Base-by-base conservation (phyloP, 805 yeast species). In the Metschnikowia picachoensis region DNA sequence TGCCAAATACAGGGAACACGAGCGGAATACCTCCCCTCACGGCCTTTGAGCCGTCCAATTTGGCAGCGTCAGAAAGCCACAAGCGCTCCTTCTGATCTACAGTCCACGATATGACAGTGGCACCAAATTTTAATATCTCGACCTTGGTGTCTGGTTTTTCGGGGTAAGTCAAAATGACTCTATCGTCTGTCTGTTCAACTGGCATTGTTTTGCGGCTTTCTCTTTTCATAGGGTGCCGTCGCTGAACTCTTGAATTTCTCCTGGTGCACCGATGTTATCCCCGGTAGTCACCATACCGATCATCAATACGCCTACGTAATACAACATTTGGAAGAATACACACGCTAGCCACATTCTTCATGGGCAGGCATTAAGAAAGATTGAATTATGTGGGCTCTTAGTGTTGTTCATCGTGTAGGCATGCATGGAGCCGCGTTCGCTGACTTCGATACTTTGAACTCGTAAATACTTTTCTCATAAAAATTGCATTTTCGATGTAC, bases 21-120 rank as follows among this genome's bases (percentile, higher is more conserved):
- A 94, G 72, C 11, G 99, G 99, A 43, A 94, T 87, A 42, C 99
- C 99, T 53, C 99, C 99, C 64, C 99, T 80, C 15, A 94, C 97
- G 1, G 99, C 95, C 61, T 85, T 87, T 37, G 92, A 70, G 10
- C 98, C 98, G 60, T 94, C 98, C 50, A 92, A 69, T 58, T 82
- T 81, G 39, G 98, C 96, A 33, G 79, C 92, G 10, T 72, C 64
- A 8, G 85, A 78, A 29, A 85, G 70, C 95, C 96, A 94, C 47
- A 94, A 74, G 67, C 87, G 91, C 65, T 94, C 97, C 43, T 72
- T 65, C 30, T 85, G 87, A 17, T 76, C 68, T 41, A 70, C 75
- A 37, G 58, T 59, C 98, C 98, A 94, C 1, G 96, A 87, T 30
- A 79, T 65, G 4, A 91, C 82, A 16, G 91, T 87, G 45, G 98